These are phyloP conservation scores for Colletotrichum sp. DNA, from an alignment of 2,329 filamentous ascomycete species.

Conservation along the genomic window DNA sequence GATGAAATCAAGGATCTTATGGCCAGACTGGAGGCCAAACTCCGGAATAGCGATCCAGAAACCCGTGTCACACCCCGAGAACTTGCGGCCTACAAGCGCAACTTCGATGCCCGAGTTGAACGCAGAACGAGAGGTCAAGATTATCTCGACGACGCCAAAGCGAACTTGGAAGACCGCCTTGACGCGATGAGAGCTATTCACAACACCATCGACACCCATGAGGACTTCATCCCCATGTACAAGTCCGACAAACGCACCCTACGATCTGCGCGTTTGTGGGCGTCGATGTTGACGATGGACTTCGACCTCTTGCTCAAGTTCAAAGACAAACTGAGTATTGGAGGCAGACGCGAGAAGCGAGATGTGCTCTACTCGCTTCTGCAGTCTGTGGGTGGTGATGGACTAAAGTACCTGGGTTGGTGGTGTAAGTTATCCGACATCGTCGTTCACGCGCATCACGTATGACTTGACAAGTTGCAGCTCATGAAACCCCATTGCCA, in stretches of 20 bases:
- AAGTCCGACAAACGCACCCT: neutral
- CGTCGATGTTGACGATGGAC: neutral
- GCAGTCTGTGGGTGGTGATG: neutral
- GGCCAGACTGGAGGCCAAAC: neutral
- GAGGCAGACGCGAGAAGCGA: neutral
- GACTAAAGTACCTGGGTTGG: neutral
- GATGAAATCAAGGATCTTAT: neutral
- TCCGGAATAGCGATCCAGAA: neutral
- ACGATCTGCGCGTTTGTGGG: neutral
- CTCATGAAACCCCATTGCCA: neutral
- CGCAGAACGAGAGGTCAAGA: neutral
- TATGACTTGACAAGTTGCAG: neutral
- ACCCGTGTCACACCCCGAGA: neutral
- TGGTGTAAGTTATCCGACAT: neutral
- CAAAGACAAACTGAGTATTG: neutral
- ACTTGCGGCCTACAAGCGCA: neutral
- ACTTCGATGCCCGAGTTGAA: neutral
- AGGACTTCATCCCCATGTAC: neutral
- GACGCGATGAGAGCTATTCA: neutral
- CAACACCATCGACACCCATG: neutral
- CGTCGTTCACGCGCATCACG: neutral
- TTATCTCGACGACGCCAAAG: neutral
- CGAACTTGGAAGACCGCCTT: neutral
- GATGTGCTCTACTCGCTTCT: neutral
- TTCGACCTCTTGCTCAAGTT: neutral